Conservation (phyloP, 768 basidiomycete species). For the Suillus discolor region DNA sequence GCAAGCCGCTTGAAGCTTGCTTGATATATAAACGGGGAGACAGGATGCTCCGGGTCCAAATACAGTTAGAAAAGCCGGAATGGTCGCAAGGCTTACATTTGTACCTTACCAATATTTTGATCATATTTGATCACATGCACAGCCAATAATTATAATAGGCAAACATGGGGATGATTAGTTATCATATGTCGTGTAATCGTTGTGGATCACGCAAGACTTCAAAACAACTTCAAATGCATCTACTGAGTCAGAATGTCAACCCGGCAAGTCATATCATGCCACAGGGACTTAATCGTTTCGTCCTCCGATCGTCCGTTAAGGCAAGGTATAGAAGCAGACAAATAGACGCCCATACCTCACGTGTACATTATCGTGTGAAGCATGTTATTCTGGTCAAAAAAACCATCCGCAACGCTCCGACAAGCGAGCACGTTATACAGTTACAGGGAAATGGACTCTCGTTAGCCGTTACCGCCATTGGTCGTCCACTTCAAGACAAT, state of each 20-base stretch:
- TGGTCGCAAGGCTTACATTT: not conserved
- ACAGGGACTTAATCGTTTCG: not conserved
- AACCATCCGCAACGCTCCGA: not conserved
- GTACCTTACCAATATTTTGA: not conserved
- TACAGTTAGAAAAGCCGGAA: conserved; percentile 4
- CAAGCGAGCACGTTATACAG: not conserved
- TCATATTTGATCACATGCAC: conserved; percentile 3
- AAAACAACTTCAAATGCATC: not conserved
- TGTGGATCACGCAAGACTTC: not conserved
- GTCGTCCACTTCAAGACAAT: conserved; percentile 88
- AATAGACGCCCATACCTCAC: not conserved
- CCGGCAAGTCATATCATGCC: no score
- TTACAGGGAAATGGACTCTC: not conserved
- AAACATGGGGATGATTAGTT: not conserved
- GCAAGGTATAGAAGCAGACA: not conserved
- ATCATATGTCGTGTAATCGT: not conserved
- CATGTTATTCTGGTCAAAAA: not conserved
- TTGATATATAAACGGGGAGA: not conserved
- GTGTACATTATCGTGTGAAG: not conserved
- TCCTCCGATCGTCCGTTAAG: not conserved
- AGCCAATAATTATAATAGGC: conserved; percentile 9
- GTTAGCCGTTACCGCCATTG: conserved; percentile 68
- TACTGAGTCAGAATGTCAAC: no score
- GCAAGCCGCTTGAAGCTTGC: not conserved
- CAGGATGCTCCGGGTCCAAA: conserved; percentile 6